Percentiles rank a stretch among this genome's conserved stretches.
These are phyloP conservation scores for Suzukiozyma palmioleophila DNA, from an alignment of 1,139 yeast genomes.

Conservation along the genomic window DNA sequence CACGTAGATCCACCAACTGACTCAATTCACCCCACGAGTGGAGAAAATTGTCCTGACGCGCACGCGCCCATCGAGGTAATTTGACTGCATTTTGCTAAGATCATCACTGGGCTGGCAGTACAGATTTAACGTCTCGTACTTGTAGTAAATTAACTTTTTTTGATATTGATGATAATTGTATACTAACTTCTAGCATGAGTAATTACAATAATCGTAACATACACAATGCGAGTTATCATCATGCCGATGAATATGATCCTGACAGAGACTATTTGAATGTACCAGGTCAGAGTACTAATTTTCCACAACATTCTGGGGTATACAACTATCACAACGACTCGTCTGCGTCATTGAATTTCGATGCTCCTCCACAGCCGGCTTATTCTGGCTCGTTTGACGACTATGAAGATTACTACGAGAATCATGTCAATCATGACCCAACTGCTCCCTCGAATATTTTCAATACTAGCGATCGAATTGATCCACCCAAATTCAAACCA, in stretches of 20 bases:
- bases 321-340: conserved; percentile 17
- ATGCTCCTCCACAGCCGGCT: conserved; percentile 31
- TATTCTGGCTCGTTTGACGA: conserved; percentile 12
- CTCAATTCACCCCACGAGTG: too few relatives aligned
- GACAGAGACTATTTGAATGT: conserved; percentile 3
- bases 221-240: conserved; percentile 3
- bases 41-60: too few relatives aligned
- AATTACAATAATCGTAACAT: conserved; percentile 5
- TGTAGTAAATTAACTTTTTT: too few relatives aligned
- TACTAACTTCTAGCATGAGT: conserved; percentile 7
- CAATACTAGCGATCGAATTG: conserved; percentile 13
- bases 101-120: too few relatives aligned
- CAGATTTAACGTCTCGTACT: too few relatives aligned
- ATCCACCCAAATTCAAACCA: conserved; percentile 13
- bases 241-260: conserved; percentile 4
- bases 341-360: conserved; percentile 25
- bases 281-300: conserved; percentile 6
- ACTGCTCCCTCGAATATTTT: conserved; percentile 15
- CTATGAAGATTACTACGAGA: conserved; percentile 16
- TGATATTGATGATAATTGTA: not conserved
- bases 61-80: too few relatives aligned
- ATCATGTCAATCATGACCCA: conserved; percentile 21
- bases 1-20: too few relatives aligned
- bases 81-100: too few relatives aligned
- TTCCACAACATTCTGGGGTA: conserved; percentile 15